These are phyloP conservation scores for Forsythia suspensa DNA, from an alignment of 257 asterid genomes.

Conservation along the genomic window DNA sequence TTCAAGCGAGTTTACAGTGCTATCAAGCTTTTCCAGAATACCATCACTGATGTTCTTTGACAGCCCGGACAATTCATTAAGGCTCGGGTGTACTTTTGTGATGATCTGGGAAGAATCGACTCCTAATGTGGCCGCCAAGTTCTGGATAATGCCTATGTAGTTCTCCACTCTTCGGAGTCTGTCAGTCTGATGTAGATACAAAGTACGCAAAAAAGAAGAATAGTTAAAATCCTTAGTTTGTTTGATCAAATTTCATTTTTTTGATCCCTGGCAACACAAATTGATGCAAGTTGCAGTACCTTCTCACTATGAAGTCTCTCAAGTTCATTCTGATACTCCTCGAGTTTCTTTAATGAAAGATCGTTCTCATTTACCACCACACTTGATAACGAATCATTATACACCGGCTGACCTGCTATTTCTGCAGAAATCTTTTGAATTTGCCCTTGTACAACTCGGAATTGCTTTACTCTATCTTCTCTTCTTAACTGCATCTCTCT, in stretches of 20 bases:
- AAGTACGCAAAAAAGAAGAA: conserved; percentile 16
- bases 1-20: conserved; percentile 75
- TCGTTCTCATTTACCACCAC: conserved; percentile 65
- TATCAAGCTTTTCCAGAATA: conserved; percentile 70
- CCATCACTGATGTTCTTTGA: conserved; percentile 85
- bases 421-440: conserved; percentile 80
- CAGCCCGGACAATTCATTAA: conserved; percentile 84
- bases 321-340: conserved; percentile 88
- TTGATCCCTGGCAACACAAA: background rate
- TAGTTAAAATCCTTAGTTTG: conserved; percentile 10
- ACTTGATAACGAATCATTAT: conserved; percentile 58
- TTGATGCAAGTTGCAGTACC: conserved; percentile 36
- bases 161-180: conserved; percentile 86
- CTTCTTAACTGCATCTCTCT: conserved; percentile 86
- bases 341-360: conserved; percentile 77
- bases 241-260: conserved; percentile 3
- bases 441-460: conserved; percentile 76
- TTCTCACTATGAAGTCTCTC: conserved; percentile 85
- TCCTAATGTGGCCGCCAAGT: conserved; percentile 75
- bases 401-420: conserved; percentile 82
- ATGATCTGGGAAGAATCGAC: conserved; percentile 89
- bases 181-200: conserved; percentile 46
- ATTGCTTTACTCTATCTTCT: conserved; percentile 78
- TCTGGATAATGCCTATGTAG: conserved; percentile 60
- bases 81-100: conserved; percentile 97